A percentile compares a stretch with the other conserved stretches of the same genome.
Conservation (phyloP, 345 rosid species). For the Litchi chinensis region DNA sequence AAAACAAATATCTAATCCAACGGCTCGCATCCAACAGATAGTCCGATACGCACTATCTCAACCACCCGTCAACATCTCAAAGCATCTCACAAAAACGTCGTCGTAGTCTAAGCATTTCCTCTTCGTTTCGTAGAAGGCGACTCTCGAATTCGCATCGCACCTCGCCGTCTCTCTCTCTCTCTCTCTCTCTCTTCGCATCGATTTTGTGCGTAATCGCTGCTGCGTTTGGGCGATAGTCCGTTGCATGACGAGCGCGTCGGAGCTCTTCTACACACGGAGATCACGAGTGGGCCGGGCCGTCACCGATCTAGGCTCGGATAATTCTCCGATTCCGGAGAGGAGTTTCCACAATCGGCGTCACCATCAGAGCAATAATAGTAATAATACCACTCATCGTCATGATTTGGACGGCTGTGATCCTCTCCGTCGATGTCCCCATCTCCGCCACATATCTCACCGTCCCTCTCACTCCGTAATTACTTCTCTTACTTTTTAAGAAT, state of each 20-base stretch:
- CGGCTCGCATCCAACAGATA: too few relatives aligned
- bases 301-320: constrained; percentile 43
- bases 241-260: constrained; percentile 92
- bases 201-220: not conserved
- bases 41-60: too few relatives aligned
- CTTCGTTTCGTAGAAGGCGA: too few relatives aligned
- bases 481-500: not conserved
- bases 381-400: constrained; percentile 37
- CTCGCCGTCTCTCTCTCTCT: too few relatives aligned
- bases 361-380: constrained; percentile 22
- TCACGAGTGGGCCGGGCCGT: constrained; percentile 65
- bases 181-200: not conserved
- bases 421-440: constrained; percentile 55
- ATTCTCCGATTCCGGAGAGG: constrained; percentile 40
- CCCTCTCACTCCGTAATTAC: constrained; percentile 46
- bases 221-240: constrained; percentile 16
- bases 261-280: constrained; percentile 80
- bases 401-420: constrained; percentile 63
- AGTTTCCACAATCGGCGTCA: constrained; percentile 47
- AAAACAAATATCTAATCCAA: too few relatives aligned
- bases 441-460: constrained; percentile 46
- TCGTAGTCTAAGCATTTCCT: too few relatives aligned
- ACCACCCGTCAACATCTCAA: too few relatives aligned
- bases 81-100: too few relatives aligned
- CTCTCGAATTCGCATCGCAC: too few relatives aligned